Base-by-base conservation (phyloP, 352 stramenopile species). In the Pseudoperonospora humuli region DNA sequence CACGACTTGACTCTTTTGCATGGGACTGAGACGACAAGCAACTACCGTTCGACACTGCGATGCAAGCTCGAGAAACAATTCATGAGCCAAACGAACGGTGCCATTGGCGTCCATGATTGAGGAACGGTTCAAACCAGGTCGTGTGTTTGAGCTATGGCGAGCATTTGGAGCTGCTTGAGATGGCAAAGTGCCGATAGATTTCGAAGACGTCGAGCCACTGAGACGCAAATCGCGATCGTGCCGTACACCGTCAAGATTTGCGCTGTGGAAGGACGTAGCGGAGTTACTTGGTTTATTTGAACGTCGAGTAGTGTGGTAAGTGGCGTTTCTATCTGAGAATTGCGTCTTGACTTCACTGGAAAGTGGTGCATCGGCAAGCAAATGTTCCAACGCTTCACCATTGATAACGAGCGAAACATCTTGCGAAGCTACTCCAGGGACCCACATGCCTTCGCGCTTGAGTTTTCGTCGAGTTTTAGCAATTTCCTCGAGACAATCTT, bases 1-100 rank as follows among this genome's bases (percentile, higher is more conserved):
- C 3, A 99, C 95, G 1, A 97, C 67, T 55, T 93, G 77, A 11
- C 86, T 86, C 57, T 97, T 97, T 49, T 97, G 88, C 73, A 94
- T 93, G 1, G 88, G 88, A 33, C 81, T 93, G 2, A 96, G 48
- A 0, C 88, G 74, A 40, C 82, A 96, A 0, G 83, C 88, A 1
- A 97, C 67, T 1, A 96, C 85, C 0, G 84, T 85, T 19, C 71
- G 74, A 51, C 86, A 96, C 17, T 92, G 78, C 0, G 75, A 86
- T 0, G 78, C 76, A 2, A 96, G 62, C 29, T 93, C 76, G n/a
- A 95, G 68, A 31, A 88, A 86, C 11, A 84, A 49, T 50, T 86
- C 59, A 7, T 84, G 70, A 0, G 76, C 67, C n/a, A 65, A 39
- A 27, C 76, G 58, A 7, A 43, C 47, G 2, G 7, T 25, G 10